Evolutionary conservation across 176 grass and related monocot species (phyloP), one percentile per base, ranked within the genome.

Genomic region (Panicum miliaceum): DNA sequence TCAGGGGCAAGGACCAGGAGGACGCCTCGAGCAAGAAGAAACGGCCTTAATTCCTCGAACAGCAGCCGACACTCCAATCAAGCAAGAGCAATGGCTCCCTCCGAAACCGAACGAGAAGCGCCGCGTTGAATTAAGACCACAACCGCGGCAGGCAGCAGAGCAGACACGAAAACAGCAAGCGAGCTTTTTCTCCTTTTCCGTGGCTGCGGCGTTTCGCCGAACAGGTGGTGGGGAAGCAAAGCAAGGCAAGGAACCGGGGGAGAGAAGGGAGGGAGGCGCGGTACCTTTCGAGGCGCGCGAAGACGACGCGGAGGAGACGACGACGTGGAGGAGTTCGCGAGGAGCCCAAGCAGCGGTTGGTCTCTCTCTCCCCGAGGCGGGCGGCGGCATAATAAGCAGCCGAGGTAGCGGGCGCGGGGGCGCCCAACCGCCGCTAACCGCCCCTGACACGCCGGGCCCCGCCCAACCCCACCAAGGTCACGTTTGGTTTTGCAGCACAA

Each of bases 401-500:
- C 43, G 41, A 68, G 48, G 68, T 23, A 46, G 85, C 47, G 37
- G 45, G 25, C 12, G 36, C 38, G 50, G 13, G 13, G 41, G 54
- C 54, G 23, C 23, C 84, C 84, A 90, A 90, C 89, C 47, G 80
- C 88, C 79, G 67, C 26, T 53, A 82, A 86, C 88, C 9, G 88
- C 84, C 78, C 4, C 78, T 76, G 62, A 60, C 69, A 81, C 16
- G 46, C 0, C 38, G 76, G 68, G 48, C 20, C 78, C 78, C 79
- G 3, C 56, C 22, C 48, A 48, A 0, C 9, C 12, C 48, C 16
- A 8, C 7, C n/a, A n/a, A n/a, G n/a, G n/a, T n/a, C n/a, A n/a
- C n/a, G n/a, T n/a, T n/a, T n/a, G n/a, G n/a, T n/a, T n/a, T n/a
- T n/a, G n/a, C n/a, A n/a, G n/a, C n/a, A n/a, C n/a, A n/a, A n/a